These are phyloP conservation scores for Bassia scoparia DNA, from an alignment of 148 eudicot genomes.

Conservation along the genomic window DNA sequence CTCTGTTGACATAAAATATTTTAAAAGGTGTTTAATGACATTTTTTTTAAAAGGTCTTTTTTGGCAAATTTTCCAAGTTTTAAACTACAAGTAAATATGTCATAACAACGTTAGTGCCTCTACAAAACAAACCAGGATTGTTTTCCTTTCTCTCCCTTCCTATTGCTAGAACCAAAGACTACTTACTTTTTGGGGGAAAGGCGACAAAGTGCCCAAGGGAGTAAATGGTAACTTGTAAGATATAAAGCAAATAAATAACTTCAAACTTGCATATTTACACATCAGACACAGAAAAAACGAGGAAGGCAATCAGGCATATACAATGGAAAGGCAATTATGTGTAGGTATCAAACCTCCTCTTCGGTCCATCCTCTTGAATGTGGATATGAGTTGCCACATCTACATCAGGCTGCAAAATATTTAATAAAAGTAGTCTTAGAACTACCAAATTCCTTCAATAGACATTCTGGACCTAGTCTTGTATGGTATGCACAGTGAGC, in stretches of 20 bases:
- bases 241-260: neutral
- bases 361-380: slow-evolving; percentile 84
- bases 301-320: neutral
- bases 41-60: too few relatives aligned
- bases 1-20: too few relatives aligned
- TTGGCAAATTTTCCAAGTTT: too few relatives aligned
- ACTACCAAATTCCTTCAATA: slow-evolving; percentile 1
- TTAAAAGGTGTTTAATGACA: too few relatives aligned
- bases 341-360: slow-evolving; percentile 61
- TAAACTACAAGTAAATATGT: too few relatives aligned
- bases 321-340: neutral
- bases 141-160: neutral
- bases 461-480: neutral
- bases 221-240: neutral
- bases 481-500: neutral
- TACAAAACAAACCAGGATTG: neutral
- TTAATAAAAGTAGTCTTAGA: neutral
- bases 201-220: neutral
- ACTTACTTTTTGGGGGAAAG: neutral
- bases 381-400: slow-evolving; percentile 84
- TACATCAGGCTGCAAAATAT: slow-evolving; percentile 59
- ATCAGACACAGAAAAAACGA: neutral
- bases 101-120: too few relatives aligned
- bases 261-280: neutral
- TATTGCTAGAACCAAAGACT: neutral